Evolutionary conservation across 176 grass and related monocot genomes (phyloP).

Genomic region (Tillandsia fasciculata): DNA sequence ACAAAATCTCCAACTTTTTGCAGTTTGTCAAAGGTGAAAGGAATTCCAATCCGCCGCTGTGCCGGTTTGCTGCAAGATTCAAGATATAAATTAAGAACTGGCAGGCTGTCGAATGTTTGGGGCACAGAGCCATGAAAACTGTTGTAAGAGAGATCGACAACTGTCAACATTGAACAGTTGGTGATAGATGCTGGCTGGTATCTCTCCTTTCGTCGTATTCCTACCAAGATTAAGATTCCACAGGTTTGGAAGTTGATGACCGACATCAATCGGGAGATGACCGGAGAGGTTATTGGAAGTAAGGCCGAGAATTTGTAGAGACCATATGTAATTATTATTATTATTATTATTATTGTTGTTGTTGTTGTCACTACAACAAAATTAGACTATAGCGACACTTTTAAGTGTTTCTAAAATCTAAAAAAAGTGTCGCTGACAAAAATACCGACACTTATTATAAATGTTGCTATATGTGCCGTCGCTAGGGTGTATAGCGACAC

Average conservation of each 20-base stretch:
- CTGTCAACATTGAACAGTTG: background rate
- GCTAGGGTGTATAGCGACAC: too few species aligned
- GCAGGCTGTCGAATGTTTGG: background rate
- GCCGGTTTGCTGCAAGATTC: background rate
- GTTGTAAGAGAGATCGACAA: background rate
- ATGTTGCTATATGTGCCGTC: too few species aligned
- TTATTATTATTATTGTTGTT: too few species aligned
- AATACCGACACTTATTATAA: too few species aligned
- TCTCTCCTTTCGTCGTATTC: background rate
- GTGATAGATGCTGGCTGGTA: background rate
- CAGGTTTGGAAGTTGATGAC: constrained; percentile 24
- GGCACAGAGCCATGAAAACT: background rate
- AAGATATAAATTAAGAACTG: background rate
- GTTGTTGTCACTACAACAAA: too few species aligned
- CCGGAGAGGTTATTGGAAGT: constrained; percentile 29
- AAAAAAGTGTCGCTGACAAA: too few species aligned
- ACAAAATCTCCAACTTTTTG: background rate
- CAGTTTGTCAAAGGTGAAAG: background rate
- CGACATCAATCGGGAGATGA: constrained; percentile 22
- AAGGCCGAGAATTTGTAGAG: constrained; percentile 3
- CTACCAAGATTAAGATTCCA: background rate
- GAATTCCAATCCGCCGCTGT: background rate
- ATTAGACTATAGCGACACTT: too few species aligned
- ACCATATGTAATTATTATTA: constrained; percentile 3
- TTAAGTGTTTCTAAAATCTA: too few species aligned